phyloP scores from a whole-genome alignment of 495 filamentous ascomycete genomes.

The Trichoderma erinaceum region DNA sequence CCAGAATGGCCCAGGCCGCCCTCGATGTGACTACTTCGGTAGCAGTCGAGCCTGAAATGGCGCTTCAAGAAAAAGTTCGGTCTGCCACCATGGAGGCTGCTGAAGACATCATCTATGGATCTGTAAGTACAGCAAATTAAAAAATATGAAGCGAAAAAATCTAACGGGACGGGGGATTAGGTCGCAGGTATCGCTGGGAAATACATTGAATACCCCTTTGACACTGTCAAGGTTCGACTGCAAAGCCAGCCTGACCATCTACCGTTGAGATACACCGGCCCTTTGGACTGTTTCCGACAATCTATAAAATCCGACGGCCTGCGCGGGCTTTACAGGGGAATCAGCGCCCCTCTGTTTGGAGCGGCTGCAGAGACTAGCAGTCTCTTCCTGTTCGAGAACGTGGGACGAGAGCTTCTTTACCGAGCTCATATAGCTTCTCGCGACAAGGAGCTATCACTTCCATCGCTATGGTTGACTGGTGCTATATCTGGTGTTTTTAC shows the following conservation, averaged over 20 bases:
- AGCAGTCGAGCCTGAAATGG: not conserved
- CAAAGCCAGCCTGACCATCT: constrained; percentile 78
- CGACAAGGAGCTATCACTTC: constrained; percentile 56
- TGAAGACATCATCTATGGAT: constrained; percentile 80
- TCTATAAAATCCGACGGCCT: constrained; percentile 68
- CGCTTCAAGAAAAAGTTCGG: not conserved
- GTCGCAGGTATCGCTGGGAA: constrained; percentile 87
- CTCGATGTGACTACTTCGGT: constrained; percentile 5
- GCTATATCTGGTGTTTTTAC: constrained; percentile 86
- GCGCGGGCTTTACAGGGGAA: constrained; percentile 83
- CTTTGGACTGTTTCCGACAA: constrained; percentile 89
- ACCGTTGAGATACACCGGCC: constrained; percentile 77
- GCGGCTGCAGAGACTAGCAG: constrained; percentile 91
- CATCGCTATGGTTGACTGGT: constrained; percentile 67
- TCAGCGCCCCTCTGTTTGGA: constrained; percentile 83
- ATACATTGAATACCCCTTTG: constrained; percentile 95
- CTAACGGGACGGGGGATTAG: constrained; percentile 34
- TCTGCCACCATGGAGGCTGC: constrained; percentile 58
- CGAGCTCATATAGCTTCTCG: constrained; percentile 47
- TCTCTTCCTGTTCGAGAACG: constrained; percentile 84
- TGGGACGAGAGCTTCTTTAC: constrained; percentile 53
- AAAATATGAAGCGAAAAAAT: not conserved
- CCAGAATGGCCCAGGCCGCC: constrained; percentile 9
- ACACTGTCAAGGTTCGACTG: constrained; percentile 86
- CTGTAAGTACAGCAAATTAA: constrained; percentile 48